Base-by-base conservation (phyloP, 208 protist species). In the Leishmania martiniquensis region DNA sequence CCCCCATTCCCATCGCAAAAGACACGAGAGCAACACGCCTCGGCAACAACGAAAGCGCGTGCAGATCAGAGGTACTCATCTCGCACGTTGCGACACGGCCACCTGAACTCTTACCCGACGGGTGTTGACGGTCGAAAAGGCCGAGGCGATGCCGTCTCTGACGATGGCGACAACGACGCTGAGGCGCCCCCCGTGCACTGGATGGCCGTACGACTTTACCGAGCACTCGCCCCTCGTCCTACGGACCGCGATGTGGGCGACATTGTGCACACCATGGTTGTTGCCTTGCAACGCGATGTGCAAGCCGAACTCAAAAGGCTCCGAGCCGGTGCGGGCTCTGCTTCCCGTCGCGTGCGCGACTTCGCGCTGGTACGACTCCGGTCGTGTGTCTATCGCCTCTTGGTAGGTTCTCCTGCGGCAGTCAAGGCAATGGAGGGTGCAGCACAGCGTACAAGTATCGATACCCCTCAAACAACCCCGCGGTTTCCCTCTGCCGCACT, bases 241-340 rank as follows among this genome's bases (percentile, higher is more conserved):
- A 83, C 84, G 5, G 75, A 85, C 32, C 75, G 84, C 72, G 85
- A 90, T 44, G 51, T 93, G 13, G 84, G 85, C 20, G 85, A 93
- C 55, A 86, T 96, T 5, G 85, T 96, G 5, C 85, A 96, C 73
- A 87, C 90, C 1, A 96, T 96, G 92, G 87, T 96, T 62, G 37
- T 13, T 15, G 80, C 79, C 15, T 72, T 91, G 12, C 71, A 87
- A 71, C 62, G 75, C 5, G 83, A 93, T 51, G 63, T 91, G 15
- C 78, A 85, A 66, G 75, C 77, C 22, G 44, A 17, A 9, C 69
- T 82, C 44, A 44, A 63, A 17, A 67, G 63, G 6, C 17, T 49
- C 0, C 69, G 57, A 15, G 72, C 57, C 7, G 47, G 55, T 51
- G 34, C 32, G 20, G 45, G 44, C 9, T 20, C 72, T 17, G 66